These are phyloP conservation scores for Citrus cavaleriei DNA, from an alignment of 345 rosid genomes.

Conservation along the genomic window DNA sequence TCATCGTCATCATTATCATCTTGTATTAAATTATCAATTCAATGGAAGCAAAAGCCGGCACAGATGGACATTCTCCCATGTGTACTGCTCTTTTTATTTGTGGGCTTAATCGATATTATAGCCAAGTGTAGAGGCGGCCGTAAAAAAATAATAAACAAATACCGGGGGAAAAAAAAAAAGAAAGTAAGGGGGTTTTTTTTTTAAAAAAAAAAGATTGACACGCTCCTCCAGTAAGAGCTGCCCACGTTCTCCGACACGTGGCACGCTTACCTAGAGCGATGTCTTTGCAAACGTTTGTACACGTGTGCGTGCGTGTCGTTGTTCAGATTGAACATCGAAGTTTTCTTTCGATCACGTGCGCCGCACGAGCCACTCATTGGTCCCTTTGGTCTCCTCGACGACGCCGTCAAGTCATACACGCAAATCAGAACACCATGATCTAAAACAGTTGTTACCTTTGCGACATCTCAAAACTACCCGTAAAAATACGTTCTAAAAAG, in stretches of 20 bases:
- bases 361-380: slow-evolving; percentile 20
- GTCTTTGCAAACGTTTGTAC: slow-evolving; percentile 34
- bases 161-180: background rate
- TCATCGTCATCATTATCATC: slow-evolving; percentile 17
- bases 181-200: background rate
- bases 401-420: slow-evolving; percentile 29
- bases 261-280: slow-evolving; percentile 29
- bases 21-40: slow-evolving; percentile 10
- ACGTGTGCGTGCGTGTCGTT: slow-evolving; percentile 25
- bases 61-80: slow-evolving; percentile 44
- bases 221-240: slow-evolving; percentile 17
- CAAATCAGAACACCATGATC: slow-evolving; percentile 5
- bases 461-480: background rate
- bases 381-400: slow-evolving; percentile 14
- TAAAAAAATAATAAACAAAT: background rate
- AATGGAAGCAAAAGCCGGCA: slow-evolving; percentile 50
- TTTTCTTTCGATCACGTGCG: slow-evolving; percentile 29
- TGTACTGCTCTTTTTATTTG: slow-evolving; percentile 15
- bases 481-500: background rate
- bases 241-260: slow-evolving; percentile 62
- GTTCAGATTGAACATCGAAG: slow-evolving; percentile 4
- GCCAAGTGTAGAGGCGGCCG: slow-evolving; percentile 16
- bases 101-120: background rate
- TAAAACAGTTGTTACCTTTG: background rate
- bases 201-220: background rate